phyloP scores from a whole-genome alignment of 139 green algal genomes.

The Chlorella sp. region DNA sequence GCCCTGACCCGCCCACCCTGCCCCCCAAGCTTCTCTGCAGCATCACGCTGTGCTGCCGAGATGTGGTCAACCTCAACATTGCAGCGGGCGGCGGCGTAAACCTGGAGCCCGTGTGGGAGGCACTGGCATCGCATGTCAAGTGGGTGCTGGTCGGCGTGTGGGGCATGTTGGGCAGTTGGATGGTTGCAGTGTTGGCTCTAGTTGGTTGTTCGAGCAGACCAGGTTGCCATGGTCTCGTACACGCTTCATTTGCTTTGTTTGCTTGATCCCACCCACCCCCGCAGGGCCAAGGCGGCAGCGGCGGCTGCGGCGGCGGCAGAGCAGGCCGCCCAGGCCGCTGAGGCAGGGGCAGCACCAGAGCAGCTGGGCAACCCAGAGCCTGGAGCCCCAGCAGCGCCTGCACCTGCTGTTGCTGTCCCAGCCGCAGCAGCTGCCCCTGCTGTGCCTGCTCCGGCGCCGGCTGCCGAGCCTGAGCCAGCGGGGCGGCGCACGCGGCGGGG shows the following conservation, averaged over 20 bases:
- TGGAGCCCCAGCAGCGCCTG: no score
- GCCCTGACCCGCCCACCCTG: no score
- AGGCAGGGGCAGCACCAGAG: no score
- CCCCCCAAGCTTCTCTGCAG: background rate
- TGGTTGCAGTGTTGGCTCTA: background rate
- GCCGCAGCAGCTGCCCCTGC: background rate
- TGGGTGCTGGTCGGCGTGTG: background rate
- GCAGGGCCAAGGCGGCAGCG: background rate
- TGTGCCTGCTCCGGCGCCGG: background rate
- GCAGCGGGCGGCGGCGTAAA: background rate
- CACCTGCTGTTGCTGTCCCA: no score
- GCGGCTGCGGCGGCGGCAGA: background rate
- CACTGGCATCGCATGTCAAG: background rate
- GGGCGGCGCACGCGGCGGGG: background rate
- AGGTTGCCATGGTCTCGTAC: no score
- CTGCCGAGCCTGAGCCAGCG: background rate
- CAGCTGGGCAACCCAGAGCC: no score
- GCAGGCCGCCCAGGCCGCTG: background rate
- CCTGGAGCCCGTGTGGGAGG: conserved; percentile 5
- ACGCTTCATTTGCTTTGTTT: background rate
- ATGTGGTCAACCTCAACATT: conserved; percentile 1
- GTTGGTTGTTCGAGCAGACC: no score
- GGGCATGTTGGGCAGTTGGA: background rate
- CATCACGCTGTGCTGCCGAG: conserved; percentile 5
- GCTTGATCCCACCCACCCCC: no score